Evolutionary conservation across 2,329 filamentous ascomycete species (phyloP).

Genomic region (Colletotrichum sp.): DNA sequence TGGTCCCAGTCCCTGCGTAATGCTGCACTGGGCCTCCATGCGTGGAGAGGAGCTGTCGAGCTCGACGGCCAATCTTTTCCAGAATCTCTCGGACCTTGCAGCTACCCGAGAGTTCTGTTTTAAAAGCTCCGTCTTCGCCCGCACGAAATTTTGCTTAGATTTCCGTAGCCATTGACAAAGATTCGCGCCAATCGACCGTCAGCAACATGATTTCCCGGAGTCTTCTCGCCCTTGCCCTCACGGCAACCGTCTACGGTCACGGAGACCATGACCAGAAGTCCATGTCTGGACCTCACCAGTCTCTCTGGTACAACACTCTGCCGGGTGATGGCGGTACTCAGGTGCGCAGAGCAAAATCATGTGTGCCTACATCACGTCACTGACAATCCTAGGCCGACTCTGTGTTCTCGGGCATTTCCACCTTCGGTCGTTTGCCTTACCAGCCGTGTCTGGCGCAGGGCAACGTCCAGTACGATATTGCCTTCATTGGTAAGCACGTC

Average conservation of each 20-base stretch:
- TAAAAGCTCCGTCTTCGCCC: conserved; percentile 6
- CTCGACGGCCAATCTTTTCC: background rate
- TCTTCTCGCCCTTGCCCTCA: conserved; percentile 44
- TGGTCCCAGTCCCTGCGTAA: background rate
- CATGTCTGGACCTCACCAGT: conserved; percentile 72
- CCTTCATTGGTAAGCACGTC: conserved; percentile 71
- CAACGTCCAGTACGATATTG: conserved; percentile 80
- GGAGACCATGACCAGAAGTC: conserved; percentile 64
- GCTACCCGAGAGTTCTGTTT: background rate
- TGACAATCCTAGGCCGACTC: conserved; percentile 70
- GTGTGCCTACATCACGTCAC: background rate
- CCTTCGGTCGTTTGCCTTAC: conserved; percentile 82
- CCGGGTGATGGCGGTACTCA: conserved; percentile 86
- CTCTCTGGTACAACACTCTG: conserved; percentile 82
- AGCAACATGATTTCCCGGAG: conserved; percentile 31
- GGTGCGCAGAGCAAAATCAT: conserved; percentile 46
- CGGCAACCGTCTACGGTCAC: conserved; percentile 63
- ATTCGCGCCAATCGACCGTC: background rate
- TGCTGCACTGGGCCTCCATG: background rate
- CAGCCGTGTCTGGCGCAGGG: conserved; percentile 75
- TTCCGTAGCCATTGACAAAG: background rate
- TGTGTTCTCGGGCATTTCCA: conserved; percentile 87
- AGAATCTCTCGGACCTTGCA: background rate
- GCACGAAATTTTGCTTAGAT: background rate
- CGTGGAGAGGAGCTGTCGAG: conserved; percentile 10